Evolutionary conservation across 2,329 filamentous ascomycete species (phyloP).

Genomic region (Juglanconis sp.): DNA sequence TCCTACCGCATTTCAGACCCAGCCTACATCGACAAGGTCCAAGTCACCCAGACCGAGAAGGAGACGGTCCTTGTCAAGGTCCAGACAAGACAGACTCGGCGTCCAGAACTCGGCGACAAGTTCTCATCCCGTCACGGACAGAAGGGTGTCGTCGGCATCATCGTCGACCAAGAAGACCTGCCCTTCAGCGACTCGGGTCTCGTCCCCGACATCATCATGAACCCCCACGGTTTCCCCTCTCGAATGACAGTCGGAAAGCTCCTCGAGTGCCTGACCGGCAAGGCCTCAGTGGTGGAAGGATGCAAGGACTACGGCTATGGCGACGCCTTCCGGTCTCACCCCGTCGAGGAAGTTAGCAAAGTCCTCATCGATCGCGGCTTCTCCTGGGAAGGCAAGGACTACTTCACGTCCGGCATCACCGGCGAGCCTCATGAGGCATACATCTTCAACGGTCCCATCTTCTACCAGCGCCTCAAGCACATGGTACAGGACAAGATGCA

Average conservation of each 20-base stretch:
- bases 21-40: constrained; percentile 92
- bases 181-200: constrained; percentile 90
- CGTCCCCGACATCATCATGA: constrained; percentile 99
- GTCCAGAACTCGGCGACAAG: constrained; percentile 95
- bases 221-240: constrained; percentile 98
- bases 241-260: constrained; percentile 99
- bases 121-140: constrained; percentile 98
- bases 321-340: constrained; percentile 77
- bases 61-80: constrained; percentile 89
- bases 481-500: constrained; percentile 99
- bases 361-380: constrained; percentile 86
- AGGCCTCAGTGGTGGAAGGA: constrained; percentile 83
- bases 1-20: constrained; percentile 82
- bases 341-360: constrained; percentile 84
- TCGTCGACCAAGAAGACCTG: constrained; percentile 94
- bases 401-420: constrained; percentile 90
- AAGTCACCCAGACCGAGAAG: constrained; percentile 84
- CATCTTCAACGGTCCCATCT: constrained; percentile 98
- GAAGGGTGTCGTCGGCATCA: constrained; percentile 95
- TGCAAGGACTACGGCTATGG: constrained; percentile 80
- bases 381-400: constrained; percentile 96
- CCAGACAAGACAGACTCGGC: constrained; percentile 90
- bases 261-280: constrained; percentile 90
- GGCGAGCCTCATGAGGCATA: constrained; percentile 92
- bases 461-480: constrained; percentile 99